Evolutionary conservation across 1,284 basidiomycete species (phyloP).

Genomic region (Gymnopus androsaceus): DNA sequence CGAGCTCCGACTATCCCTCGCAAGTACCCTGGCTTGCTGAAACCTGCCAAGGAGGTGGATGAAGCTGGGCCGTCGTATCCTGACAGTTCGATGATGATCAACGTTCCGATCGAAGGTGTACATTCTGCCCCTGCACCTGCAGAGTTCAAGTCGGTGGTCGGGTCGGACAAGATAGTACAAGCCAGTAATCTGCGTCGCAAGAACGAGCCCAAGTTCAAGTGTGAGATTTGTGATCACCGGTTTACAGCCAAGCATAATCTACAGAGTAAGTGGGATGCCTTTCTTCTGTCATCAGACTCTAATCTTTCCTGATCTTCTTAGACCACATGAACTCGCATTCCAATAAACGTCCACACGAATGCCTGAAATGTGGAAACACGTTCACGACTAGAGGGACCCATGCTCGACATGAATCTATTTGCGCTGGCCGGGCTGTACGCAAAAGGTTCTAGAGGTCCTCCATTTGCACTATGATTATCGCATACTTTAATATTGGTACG

Average conservation of each 20-base stretch:
- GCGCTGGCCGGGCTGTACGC: constrained; percentile 6
- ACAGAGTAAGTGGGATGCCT: constrained; percentile 4
- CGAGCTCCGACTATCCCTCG: constrained; percentile 5
- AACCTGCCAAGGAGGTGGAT: constrained; percentile 13
- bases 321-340: constrained; percentile 15
- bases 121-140: not conserved
- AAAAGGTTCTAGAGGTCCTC: not conserved
- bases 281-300: not conserved
- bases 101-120: constrained; percentile 4
- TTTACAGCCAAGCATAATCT: constrained; percentile 16
- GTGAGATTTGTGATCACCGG: constrained; percentile 1
- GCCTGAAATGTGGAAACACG: constrained; percentile 3
- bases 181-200: constrained; percentile 7
- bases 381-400: constrained; percentile 14
- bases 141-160: constrained; percentile 9
- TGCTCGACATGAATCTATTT: constrained; percentile 9
- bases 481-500: not conserved
- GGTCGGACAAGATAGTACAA: constrained; percentile 13
- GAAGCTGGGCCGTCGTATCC: not conserved
- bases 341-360: constrained; percentile 10
- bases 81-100: constrained; percentile 10
- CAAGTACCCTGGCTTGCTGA: constrained; percentile 9
- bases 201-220: constrained; percentile 15
- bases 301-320: not conserved
- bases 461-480: not conserved